Percentiles rank a stretch among this genome's conserved stretches.
Evolutionary conservation across 164 flowering plant species (phyloP).

Genomic region (Magnolia changhungtana): DNA sequence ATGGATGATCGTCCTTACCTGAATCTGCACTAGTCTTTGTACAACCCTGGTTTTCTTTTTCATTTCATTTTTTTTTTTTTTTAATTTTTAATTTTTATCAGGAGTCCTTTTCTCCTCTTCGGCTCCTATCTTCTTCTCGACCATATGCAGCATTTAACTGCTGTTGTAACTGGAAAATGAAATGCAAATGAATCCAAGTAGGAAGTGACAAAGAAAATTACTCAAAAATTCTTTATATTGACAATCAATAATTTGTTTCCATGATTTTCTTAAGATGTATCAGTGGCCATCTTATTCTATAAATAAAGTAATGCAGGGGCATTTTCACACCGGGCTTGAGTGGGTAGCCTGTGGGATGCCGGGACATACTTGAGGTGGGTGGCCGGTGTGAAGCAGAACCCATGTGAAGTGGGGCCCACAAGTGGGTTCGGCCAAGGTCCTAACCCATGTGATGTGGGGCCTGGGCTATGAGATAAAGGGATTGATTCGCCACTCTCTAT

Average conservation of each 20-base stretch:
- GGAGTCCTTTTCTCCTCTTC: conserved; percentile 8
- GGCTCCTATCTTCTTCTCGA: conserved; percentile 25
- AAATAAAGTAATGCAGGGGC: no score
- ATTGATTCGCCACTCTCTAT: no score
- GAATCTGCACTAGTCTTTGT: conserved; percentile 16
- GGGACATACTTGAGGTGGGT: no score
- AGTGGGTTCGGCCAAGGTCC: no score
- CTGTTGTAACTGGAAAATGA: conserved; percentile 56
- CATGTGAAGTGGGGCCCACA: no score
- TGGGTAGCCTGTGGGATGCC: no score
- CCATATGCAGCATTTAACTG: conserved; percentile 38
- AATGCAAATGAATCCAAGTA: conserved; percentile 2
- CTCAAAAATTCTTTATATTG: no score
- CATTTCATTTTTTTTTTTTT: neutral
- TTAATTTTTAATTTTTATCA: neutral
- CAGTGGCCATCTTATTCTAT: neutral
- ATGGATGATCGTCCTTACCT: neutral
- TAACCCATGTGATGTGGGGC: no score
- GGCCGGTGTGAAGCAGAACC: no score
- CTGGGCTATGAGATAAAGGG: no score
- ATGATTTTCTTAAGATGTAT: no score
- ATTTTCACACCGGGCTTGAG: no score
- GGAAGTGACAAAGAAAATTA: neutral
- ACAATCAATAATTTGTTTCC: neutral
- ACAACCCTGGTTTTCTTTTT: conserved; percentile 1